Evolutionary conservation across 352 stramenopile species (phyloP), one percentile per base, ranked within the genome.

Genomic region (Thalassiosira hispida): DNA sequence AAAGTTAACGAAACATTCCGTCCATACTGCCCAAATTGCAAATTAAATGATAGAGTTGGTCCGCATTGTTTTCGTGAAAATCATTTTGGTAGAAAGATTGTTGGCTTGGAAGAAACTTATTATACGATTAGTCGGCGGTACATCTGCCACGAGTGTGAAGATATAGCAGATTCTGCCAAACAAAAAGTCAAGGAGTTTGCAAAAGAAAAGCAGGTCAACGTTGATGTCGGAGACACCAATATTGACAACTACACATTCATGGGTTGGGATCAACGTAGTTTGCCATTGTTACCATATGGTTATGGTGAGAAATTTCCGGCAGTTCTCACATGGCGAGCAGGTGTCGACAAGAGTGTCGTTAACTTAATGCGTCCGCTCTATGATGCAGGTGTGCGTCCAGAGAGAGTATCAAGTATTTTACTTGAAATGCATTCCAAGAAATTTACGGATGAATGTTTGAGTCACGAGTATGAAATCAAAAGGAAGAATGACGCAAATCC

Each of bases 361-460:
- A 60, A 83, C 38, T 52, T 75, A 23, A 80, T 83, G 68, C 23
- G 69, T 14, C 61, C 68, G 25, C 70, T 80, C 0, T 76, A 76
- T 57, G 61, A 80, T 33, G 65, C 60, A 6, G 52, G 40, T 11
- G 2, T 83, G 1, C 60, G 62, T 27, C 69, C 75, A 12, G 69
- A 83, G 29, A 27, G 20, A 22, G 55, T 79, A 52, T 79, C 68
- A 2, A 53, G 80, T 52, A 29, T 68, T 0, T 14, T 83, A 0
- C 70, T 80, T 25, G 75, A 83, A 33, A 1, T 79, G 27, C 75
- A 83, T 46, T 47, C 68, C 1, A 82, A 78, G 35, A 27, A 77
- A 29, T 61, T 52, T 20, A 47, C n/a, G n/a, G 38, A 16, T 22
- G n/a, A 31, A 66, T 42, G 35, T 40, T 27, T 81, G 27, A 20